Percentiles rank a stretch among this genome's conserved stretches.
These are phyloP conservation scores for Synchytrium microbalum DNA, from an alignment of 371 early-diverging fungal genomes.

Conservation along the genomic window DNA sequence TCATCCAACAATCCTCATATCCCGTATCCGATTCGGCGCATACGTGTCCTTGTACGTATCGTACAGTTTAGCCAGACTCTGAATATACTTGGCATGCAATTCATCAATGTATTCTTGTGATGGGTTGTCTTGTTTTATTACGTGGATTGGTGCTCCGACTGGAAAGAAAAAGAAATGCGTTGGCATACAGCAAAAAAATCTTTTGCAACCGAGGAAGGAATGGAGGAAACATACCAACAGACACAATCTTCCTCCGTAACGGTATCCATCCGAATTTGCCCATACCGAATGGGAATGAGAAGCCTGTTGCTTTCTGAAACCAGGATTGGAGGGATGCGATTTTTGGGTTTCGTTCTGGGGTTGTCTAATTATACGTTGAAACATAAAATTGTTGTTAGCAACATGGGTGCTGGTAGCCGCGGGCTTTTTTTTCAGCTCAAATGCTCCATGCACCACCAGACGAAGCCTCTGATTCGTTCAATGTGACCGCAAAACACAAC, in stretches of 20 bases:
- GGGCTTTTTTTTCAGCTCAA: no score
- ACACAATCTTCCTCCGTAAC: constrained; percentile 17
- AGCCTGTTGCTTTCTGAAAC: constrained; percentile 19
- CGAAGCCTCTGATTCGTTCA: constrained; percentile 8
- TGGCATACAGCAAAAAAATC: neutral
- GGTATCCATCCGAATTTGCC: constrained; percentile 32
- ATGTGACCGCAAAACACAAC: constrained; percentile 14
- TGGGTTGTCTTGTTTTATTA: constrained; percentile 27
- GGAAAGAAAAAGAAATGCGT: neutral
- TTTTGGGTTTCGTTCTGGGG: constrained; percentile 6
- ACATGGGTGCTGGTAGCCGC: no score
- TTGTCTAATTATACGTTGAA: no score
- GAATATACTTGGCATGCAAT: constrained; percentile 32
- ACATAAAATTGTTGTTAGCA: no score
- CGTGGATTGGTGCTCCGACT: constrained; percentile 36
- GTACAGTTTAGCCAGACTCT: constrained; percentile 29
- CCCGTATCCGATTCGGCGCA: constrained; percentile 19
- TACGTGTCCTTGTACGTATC: constrained; percentile 35
- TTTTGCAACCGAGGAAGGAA: neutral
- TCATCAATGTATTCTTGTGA: constrained; percentile 30
- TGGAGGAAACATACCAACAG: constrained; percentile 24
- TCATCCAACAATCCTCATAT: constrained; percentile 31
- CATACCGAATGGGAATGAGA: constrained; percentile 29
- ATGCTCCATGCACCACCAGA: no score
- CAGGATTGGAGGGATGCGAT: constrained; percentile 15